Evolutionary conservation across 176 grass and related monocot species (phyloP).

Genomic region (Oryza nivara): DNA sequence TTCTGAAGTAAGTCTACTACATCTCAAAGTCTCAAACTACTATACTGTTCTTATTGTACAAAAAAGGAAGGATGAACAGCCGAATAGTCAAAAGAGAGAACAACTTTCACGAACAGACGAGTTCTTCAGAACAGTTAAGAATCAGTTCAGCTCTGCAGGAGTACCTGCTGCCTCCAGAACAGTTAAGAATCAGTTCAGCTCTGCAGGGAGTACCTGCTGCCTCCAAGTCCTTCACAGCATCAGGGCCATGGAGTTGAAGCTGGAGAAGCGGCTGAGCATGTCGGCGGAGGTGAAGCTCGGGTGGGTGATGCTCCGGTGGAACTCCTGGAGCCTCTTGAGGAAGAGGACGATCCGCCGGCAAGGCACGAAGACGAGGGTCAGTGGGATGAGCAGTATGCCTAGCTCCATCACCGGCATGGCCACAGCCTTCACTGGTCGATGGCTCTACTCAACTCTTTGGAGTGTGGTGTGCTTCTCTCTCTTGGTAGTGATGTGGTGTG

Average conservation of each 20-base stretch:
- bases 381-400: conserved; percentile 76
- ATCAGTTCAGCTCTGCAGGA: no score
- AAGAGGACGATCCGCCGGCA: conserved; percentile 68
- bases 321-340: conserved; percentile 58
- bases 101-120: not conserved
- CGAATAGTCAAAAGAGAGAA: not conserved
- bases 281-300: conserved; percentile 38
- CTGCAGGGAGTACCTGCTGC: no score
- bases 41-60: conserved; percentile 25
- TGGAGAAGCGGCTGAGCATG: conserved; percentile 60
- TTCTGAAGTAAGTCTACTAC: not conserved
- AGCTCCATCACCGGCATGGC: conserved; percentile 65
- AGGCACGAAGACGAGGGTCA: conserved; percentile 73
- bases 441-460: not conserved
- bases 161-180: not conserved
- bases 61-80: not conserved
- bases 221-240: conserved; percentile 39
- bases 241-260: conserved; percentile 77
- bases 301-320: conserved; percentile 45
- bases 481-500: not conserved
- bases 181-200: not conserved
- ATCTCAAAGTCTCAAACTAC: conserved; percentile 14
- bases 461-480: conserved; percentile 22
- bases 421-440: not conserved
- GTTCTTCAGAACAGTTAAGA: not conserved